Conservation (phyloP, 2,329 filamentous ascomycete genomes). For the Aspergillus quadricinctus region DNA sequence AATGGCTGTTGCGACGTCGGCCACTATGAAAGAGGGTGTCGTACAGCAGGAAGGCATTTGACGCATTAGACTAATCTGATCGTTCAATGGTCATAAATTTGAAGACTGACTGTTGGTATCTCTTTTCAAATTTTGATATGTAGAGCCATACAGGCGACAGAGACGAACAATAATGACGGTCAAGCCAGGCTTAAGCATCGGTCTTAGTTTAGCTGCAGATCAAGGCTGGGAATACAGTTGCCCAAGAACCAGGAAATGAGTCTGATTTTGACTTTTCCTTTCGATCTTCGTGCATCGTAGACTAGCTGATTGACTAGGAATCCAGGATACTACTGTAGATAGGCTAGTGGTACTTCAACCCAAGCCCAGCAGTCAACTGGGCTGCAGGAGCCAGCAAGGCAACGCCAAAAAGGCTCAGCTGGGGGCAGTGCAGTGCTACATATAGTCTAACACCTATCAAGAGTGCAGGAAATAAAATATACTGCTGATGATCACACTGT, state of each 20-base stretch:
- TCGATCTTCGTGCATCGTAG: not conserved
- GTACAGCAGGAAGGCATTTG: not conserved
- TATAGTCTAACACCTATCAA: not conserved
- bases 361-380: too few relatives aligned
- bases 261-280: not conserved
- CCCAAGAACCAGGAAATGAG: not conserved
- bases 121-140: not conserved
- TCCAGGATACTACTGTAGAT: not conserved
- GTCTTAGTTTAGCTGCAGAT: not conserved
- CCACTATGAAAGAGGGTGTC: not conserved
- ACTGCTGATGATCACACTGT: not conserved
- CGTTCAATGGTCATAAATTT: not conserved
- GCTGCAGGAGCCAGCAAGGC: not conserved
- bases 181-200: not conserved
- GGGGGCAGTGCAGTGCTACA: too few relatives aligned
- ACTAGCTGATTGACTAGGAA: not conserved
- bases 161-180: too few relatives aligned
- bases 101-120: not conserved
- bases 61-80: too few relatives aligned
- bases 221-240: not conserved
- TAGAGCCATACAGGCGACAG: not conserved
- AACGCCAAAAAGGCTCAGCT: not conserved
- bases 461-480: not conserved
- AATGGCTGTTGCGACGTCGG: not conserved
- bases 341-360: not conserved